Evolutionary conservation across 345 rosid genomes (phyloP).

Genomic region (Mallotus nudiflorus): DNA sequence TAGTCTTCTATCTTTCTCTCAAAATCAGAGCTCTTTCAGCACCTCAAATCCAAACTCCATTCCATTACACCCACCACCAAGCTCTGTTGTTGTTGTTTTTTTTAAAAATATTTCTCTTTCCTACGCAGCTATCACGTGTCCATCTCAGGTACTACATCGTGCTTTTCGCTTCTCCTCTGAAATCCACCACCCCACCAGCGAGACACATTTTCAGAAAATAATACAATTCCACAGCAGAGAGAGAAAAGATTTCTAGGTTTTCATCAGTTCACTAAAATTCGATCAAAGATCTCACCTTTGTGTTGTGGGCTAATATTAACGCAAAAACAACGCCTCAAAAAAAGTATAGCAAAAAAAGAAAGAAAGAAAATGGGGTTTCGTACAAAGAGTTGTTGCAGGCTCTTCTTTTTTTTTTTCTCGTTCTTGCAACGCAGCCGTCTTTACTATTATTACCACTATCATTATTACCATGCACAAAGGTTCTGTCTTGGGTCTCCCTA

Average conservation of each 20-base stretch:
- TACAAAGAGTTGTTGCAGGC: conserved; percentile 26
- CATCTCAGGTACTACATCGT: conserved; percentile 45
- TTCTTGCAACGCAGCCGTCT: conserved; percentile 53
- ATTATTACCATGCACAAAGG: conserved; percentile 43
- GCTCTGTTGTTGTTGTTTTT: not conserved
- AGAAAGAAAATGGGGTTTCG: conserved; percentile 15
- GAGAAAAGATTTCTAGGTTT: not conserved
- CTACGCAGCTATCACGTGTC: conserved; percentile 52
- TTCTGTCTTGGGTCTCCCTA: conserved; percentile 10
- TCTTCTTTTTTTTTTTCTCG: too few species aligned
- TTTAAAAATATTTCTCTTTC: conserved; percentile 31
- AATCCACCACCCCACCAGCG: conserved; percentile 21
- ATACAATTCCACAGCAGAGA: conserved; percentile 13
- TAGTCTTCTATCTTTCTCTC: conserved; percentile 13
- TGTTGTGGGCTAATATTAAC: not conserved
- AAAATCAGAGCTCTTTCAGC: conserved; percentile 35
- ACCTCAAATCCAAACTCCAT: too few species aligned
- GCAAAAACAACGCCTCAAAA: too few species aligned
- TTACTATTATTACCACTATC: conserved; percentile 41
- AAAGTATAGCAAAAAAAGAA: not conserved
- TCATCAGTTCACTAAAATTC: too few species aligned
- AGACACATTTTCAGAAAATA: conserved; percentile 16
- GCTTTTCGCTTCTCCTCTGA: conserved; percentile 30
- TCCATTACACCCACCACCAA: too few species aligned
- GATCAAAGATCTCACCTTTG: not conserved